phyloP scores from a whole-genome alignment of 305 asterid species.

The Fraxinus nigra region DNA sequence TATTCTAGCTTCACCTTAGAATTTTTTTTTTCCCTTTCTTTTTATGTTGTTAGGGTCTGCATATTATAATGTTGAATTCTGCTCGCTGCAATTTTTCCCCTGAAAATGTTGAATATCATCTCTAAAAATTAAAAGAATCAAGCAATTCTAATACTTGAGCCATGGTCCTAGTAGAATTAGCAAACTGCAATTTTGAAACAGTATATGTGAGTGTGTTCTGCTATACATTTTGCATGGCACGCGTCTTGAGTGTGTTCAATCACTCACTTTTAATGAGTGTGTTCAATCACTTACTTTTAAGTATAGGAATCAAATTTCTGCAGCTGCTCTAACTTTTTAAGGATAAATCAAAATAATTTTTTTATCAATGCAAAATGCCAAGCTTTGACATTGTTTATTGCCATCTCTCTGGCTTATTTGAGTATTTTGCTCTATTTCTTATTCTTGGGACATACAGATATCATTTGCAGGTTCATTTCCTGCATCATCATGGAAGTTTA shows the following conservation, averaged over 20 bases:
- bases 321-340: not conserved
- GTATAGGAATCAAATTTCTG: not conserved
- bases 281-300: not conserved
- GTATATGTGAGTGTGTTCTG: not conserved
- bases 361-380: not conserved
- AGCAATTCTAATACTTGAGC: not conserved
- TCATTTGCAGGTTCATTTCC: conserved; percentile 44
- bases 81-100: not conserved
- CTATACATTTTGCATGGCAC: not conserved
- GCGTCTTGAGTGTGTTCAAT: not conserved
- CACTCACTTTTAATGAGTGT: not conserved
- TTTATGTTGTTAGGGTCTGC: not conserved
- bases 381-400: not conserved
- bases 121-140: not conserved
- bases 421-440: conserved; percentile 2
- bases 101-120: not conserved
- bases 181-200: not conserved
- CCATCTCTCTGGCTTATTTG: not conserved
- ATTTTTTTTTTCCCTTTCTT: not conserved
- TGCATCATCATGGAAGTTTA: conserved; percentile 38
- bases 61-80: not conserved
- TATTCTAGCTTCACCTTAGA: not conserved
- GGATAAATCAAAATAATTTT: not conserved
- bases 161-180: not conserved
- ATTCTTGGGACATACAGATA: conserved; percentile 38